Evolutionary conservation across 192 early-diverging fungal genomes (phyloP).

Genomic region (Phlyctochytrium arcticum): DNA sequence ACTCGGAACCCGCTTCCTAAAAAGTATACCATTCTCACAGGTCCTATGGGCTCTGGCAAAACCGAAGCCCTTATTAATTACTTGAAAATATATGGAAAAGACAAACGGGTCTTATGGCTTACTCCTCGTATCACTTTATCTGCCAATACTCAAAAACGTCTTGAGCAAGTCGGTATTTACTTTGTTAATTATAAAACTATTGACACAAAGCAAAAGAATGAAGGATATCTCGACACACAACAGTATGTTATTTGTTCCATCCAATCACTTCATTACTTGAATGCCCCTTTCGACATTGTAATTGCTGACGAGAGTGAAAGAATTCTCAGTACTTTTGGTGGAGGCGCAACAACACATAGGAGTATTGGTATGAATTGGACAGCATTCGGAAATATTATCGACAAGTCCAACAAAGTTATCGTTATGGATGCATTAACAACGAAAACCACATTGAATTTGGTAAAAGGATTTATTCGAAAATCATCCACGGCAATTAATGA

Average conservation of each 20-base stretch:
- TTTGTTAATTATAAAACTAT: conserved; percentile 16
- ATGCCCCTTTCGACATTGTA: background rate
- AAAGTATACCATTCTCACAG: background rate
- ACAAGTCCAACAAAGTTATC: conserved; percentile 10
- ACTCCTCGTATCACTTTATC: conserved; percentile 14
- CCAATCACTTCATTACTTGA: conserved; percentile 13
- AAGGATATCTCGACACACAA: background rate
- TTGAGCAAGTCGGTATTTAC: background rate
- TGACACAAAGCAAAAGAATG: background rate
- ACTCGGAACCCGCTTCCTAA: background rate
- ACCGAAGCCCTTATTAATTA: conserved; percentile 7
- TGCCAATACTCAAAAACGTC: background rate
- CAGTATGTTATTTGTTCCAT: conserved; percentile 12
- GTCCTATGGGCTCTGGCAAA: conserved; percentile 12
- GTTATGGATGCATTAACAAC: conserved; percentile 14
- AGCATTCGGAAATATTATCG: background rate
- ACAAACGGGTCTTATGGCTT: conserved; percentile 2
- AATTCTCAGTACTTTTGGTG: background rate
- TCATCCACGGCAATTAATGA: too few relatives aligned
- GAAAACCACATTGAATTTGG: background rate
- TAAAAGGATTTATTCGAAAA: background rate
- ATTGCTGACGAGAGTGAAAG: conserved; percentile 11
- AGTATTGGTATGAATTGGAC: background rate
- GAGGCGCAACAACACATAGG: background rate
- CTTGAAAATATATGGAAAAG: background rate